Evolutionary conservation across 1,284 basidiomycete genomes (phyloP), one percentile per base, ranked within the genome.

Genomic region (Baeospora myosura): DNA sequence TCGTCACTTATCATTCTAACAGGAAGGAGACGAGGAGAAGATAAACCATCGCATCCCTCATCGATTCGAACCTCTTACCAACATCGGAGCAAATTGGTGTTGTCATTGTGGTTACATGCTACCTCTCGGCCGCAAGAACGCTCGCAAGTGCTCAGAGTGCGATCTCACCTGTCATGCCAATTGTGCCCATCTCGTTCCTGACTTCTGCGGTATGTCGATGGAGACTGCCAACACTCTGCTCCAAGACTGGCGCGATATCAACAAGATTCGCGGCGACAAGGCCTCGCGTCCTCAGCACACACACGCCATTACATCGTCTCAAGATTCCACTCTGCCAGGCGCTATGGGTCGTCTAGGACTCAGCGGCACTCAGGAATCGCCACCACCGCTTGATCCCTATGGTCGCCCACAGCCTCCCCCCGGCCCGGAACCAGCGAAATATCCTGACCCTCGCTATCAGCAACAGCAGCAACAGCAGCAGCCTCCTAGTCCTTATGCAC

Each of bases 191-290:
- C 78, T 98, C 41, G 95, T 99, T 23, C 96, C 96, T 44, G 95
- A 98, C 65, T 98, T 99, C 65, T 99, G 96, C 58, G 96, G 96
- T 39, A 98, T 99, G 95, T 93, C 92, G 17, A 98, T 98, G 95
- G 96, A 97, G 64, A 96, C 91, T 47, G 96, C 96, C 30, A 98
- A 98, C 62, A 82, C 88, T 56, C 74, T 99, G 20, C 75, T 98
- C 42, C 82, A 85, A 47, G 88, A 95, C 61, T 85, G 92, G 71
- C 87, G 93, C 57, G 90, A 82, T 52, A 85, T 87, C 59, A 83
- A 86, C 56, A 70, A 80, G 58, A 61, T 64, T 53, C 75, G 63
- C 24, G 65, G 63, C 10, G 68, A 69, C 43, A 72, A 70, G 55
- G 64, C 63, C 36, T 52, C 62, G 46, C 61, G 61, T 32, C 64